These are phyloP conservation scores for Acanthamoeba royreba DNA, from an alignment of 208 protist species.

Conservation along the genomic window DNA sequence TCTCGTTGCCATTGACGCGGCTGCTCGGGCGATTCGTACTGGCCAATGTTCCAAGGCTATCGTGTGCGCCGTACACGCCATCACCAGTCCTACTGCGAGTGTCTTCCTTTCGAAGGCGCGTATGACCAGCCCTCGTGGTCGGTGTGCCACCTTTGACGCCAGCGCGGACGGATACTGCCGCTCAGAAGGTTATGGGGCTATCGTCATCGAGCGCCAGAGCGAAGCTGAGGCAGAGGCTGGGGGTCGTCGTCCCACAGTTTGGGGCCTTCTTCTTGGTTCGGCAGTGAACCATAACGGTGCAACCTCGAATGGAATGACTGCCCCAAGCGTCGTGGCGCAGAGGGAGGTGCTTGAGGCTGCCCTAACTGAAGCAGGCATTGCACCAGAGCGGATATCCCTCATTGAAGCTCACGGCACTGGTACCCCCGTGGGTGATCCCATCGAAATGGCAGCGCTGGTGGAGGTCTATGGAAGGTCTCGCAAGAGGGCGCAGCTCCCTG, in stretches of 20 bases:
- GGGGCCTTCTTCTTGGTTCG: conserved; percentile 61
- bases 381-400: conserved; percentile 43
- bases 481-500: neutral
- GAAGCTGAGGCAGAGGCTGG: neutral
- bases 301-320: conserved; percentile 59
- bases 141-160: conserved; percentile 77
- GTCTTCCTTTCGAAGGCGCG: conserved; percentile 41
- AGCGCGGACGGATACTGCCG: conserved; percentile 82
- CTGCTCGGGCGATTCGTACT: conserved; percentile 22
- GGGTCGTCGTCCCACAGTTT: neutral
- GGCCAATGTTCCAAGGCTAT: conserved; percentile 64
- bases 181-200: conserved; percentile 71
- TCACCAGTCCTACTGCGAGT: conserved; percentile 38
- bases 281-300: conserved; percentile 77
- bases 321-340: conserved; percentile 69
- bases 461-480: neutral
- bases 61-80: conserved; percentile 62
- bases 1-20: conserved; percentile 68
- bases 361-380: conserved; percentile 46
- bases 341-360: conserved; percentile 50
- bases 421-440: conserved; percentile 73
- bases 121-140: conserved; percentile 66
- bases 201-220: conserved; percentile 63
- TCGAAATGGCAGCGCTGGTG: conserved; percentile 65
- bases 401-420: conserved; percentile 80